Evolutionary conservation across 1,139 yeast species (phyloP).

Genomic region (Protomyces inundatus): DNA sequence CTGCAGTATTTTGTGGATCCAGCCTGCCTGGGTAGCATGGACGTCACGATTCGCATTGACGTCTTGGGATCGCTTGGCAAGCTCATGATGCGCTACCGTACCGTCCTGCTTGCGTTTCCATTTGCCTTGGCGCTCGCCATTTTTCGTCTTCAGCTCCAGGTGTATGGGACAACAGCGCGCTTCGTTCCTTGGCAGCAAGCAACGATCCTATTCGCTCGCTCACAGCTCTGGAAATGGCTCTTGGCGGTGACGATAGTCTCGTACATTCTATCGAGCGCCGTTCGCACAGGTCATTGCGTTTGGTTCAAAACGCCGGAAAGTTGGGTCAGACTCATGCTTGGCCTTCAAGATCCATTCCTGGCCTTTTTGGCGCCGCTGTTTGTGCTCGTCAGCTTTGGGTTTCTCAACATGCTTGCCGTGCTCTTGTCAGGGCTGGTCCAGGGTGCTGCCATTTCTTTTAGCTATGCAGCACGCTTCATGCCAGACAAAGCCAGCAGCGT

Average conservation of each 20-base stretch:
- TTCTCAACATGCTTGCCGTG: conserved; percentile 37
- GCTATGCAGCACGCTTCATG: background rate
- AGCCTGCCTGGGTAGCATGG: conserved; percentile 30
- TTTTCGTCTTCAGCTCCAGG: conserved; percentile 35
- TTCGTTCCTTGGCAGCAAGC: conserved; percentile 54
- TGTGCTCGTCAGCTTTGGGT: conserved; percentile 49
- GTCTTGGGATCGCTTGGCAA: conserved; percentile 39
- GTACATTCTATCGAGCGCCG: conserved; percentile 31
- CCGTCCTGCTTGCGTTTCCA: conserved; percentile 38
- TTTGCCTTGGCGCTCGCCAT: conserved; percentile 35
- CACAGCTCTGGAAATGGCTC: conserved; percentile 34
- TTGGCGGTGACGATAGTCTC: conserved; percentile 43
- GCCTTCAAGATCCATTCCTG: conserved; percentile 55
- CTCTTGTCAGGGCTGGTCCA: background rate
- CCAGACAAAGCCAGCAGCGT: background rate
- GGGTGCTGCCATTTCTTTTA: background rate
- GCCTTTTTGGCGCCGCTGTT: conserved; percentile 59
- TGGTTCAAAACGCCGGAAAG: too few species aligned
- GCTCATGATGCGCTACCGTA: conserved; percentile 39
- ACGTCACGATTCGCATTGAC: conserved; percentile 39
- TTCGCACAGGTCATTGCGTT: too few species aligned
- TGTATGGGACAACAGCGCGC: conserved; percentile 37
- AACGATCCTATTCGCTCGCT: conserved; percentile 40
- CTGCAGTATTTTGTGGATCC: conserved; percentile 41
- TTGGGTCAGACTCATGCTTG: conserved; percentile 51